phyloP scores from a whole-genome alignment of 73 alveolate genomes.

The Paramecium biaurelia region DNA sequence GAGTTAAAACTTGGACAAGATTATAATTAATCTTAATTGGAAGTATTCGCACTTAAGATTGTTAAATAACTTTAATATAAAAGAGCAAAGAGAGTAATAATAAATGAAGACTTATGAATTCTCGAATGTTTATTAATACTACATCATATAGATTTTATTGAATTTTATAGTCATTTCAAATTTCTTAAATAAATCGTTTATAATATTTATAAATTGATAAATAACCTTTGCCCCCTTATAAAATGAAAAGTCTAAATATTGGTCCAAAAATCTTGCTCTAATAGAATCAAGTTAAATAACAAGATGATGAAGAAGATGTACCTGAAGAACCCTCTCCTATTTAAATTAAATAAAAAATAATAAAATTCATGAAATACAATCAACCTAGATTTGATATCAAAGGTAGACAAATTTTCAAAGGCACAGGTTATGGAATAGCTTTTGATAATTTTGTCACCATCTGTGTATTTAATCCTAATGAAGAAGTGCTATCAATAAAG shows the following conservation, averaged over 20 bases:
- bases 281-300: neutral
- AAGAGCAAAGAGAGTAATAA: neutral
- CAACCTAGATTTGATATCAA: neutral
- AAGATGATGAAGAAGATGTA: slow-evolving; percentile 12
- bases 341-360: neutral
- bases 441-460: slow-evolving; percentile 48
- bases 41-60: neutral
- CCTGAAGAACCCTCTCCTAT: slow-evolving; percentile 52
- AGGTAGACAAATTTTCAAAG: neutral
- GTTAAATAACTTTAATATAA: neutral
- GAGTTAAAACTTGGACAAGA: neutral
- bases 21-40: neutral
- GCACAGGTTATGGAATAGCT: slow-evolving; percentile 27
- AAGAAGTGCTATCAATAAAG: neutral
- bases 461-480: slow-evolving; percentile 25
- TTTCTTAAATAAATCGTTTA: neutral
- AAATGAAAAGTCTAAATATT: neutral
- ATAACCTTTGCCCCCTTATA: neutral
- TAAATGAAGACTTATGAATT: neutral
- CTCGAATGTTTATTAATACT: neutral
- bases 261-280: neutral
- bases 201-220: neutral
- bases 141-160: neutral
- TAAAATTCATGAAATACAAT: neutral
- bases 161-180: neutral